phyloP scores from a whole-genome alignment of 208 protist genomes.

The Porcisia hertigi region DNA sequence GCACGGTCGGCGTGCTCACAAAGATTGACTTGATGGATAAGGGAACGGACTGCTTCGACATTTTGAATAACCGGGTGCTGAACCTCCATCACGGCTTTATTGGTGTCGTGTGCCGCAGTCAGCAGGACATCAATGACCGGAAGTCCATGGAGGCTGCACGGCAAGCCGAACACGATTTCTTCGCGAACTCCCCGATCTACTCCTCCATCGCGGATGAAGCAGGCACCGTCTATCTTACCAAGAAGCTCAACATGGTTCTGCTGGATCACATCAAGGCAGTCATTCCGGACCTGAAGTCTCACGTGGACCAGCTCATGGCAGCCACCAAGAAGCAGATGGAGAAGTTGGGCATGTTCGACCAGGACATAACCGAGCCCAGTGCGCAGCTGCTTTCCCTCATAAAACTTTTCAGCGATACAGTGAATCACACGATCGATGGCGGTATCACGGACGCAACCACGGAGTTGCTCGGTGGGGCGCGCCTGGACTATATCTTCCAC shows the following conservation, averaged over 20 bases:
- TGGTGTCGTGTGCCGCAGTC: constrained; percentile 98
- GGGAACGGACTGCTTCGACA: constrained; percentile 97
- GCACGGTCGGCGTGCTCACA: constrained; percentile 99
- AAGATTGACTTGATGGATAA: constrained; percentile 99
- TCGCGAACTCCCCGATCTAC: constrained; percentile 93
- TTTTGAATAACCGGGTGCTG: constrained; percentile 94
- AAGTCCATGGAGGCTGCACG: constrained; percentile 89
- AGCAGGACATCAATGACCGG: constrained; percentile 96
- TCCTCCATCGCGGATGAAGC: constrained; percentile 71
- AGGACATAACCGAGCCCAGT: constrained; percentile 80
- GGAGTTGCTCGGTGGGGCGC: constrained; percentile 95
- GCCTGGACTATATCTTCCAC: constrained; percentile 97
- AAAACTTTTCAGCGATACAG: constrained; percentile 86
- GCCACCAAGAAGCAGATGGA: constrained; percentile 89
- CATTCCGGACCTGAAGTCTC: constrained; percentile 94
- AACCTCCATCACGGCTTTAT: constrained; percentile 97
- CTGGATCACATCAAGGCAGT: constrained; percentile 95
- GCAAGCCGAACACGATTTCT: constrained; percentile 93
- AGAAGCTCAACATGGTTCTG: constrained; percentile 92
- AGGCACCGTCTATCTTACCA: constrained; percentile 92
- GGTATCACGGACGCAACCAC: constrained; percentile 86
- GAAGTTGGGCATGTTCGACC: constrained; percentile 88
- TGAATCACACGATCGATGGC: constrained; percentile 95
- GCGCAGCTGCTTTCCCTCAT: constrained; percentile 86
- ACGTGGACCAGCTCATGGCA: constrained; percentile 89